Conservation (phyloP, 2,329 filamentous ascomycete species). For the Colletotrichum lindemuthianum region DNA sequence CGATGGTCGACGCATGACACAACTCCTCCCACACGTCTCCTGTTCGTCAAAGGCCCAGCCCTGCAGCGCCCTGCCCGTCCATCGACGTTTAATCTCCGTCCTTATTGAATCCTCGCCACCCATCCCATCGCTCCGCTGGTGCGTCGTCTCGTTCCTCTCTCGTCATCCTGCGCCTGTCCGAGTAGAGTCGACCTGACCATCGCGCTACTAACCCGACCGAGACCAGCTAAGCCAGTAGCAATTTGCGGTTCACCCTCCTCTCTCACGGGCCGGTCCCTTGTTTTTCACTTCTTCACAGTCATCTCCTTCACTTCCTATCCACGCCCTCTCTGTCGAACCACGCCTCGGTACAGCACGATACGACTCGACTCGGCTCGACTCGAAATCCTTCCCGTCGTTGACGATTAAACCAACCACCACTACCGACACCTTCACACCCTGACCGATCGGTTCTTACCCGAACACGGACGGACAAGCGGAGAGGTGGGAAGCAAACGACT, state of each 20-base stretch:
- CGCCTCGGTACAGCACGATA: conserved; percentile 1
- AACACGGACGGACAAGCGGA: conserved; percentile 8
- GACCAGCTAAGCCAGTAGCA: conserved; percentile 27
- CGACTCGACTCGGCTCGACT: conserved; percentile 36
- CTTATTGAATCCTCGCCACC: conserved; percentile 37
- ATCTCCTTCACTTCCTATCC: conserved; percentile 10
- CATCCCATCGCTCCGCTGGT: conserved; percentile 4
- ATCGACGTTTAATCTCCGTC: conserved; percentile 36
- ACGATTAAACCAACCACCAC: conserved; percentile 26
- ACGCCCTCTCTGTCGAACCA: conserved; percentile 2
- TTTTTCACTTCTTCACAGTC: conserved; percentile 33
- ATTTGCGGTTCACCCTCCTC: conserved; percentile 37
- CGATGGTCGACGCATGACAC: conserved; percentile 35
- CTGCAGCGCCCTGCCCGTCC: conserved; percentile 31
- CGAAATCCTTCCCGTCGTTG: conserved; percentile 20
- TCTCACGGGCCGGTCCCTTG: conserved; percentile 47
- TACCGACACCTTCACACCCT: conserved; percentile 33
- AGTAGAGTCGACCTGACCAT: conserved; percentile 35
- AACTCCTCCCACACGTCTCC: conserved; percentile 32
- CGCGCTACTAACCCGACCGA: conserved; percentile 31
- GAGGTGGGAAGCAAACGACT: conserved; percentile 13
- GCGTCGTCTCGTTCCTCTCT: conserved; percentile 18
- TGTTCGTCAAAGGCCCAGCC: conserved; percentile 29
- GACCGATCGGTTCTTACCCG: conserved; percentile 6
- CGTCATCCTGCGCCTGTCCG: conserved; percentile 33